phyloP scores from a whole-genome alignment of 352 stramenopile species.

The Globisporangium carolinianum region DNA sequence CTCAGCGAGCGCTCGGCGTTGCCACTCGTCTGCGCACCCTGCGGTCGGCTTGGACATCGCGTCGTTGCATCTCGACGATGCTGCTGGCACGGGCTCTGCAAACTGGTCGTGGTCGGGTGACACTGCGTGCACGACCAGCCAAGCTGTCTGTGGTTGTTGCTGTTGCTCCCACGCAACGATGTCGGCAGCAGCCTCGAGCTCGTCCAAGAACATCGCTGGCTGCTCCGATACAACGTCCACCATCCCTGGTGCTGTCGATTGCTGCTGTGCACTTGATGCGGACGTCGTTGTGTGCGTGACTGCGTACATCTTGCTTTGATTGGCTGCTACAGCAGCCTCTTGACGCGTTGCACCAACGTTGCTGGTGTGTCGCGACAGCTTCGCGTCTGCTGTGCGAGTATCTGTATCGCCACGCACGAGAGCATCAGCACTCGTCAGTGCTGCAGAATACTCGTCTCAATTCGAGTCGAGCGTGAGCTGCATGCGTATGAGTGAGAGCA shows the following conservation, averaged over 20 bases:
- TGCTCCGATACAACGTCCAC: background rate
- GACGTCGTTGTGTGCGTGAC: background rate
- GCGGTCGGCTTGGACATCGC: conserved; percentile 1
- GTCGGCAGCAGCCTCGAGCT: conserved; percentile 17
- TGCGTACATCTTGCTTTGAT: background rate
- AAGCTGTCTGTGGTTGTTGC: conserved; percentile 3
- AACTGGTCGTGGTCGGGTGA: conserved; percentile 7
- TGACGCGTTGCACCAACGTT: too few relatives aligned
- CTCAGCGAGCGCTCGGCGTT: conserved; percentile 7
- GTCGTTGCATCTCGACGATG: conserved; percentile 7
- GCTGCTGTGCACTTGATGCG: conserved; percentile 7
- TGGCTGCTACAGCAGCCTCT: background rate
- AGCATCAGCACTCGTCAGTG: too few relatives aligned
- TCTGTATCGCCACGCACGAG: too few relatives aligned
- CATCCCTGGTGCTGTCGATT: background rate
- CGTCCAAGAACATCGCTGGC: conserved; percentile 11
- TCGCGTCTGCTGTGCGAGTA: too few relatives aligned
- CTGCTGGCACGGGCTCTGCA: background rate
- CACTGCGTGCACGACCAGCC: conserved; percentile 4
- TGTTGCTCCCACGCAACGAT: conserved; percentile 19
- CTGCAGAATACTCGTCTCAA: too few relatives aligned
- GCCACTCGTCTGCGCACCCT: background rate
- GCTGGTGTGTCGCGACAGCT: too few relatives aligned
- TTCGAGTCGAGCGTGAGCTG: too few relatives aligned
- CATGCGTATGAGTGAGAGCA: too few relatives aligned